phyloP scores from a whole-genome alignment of 345 rosid species.

The Citrus inodora region DNA sequence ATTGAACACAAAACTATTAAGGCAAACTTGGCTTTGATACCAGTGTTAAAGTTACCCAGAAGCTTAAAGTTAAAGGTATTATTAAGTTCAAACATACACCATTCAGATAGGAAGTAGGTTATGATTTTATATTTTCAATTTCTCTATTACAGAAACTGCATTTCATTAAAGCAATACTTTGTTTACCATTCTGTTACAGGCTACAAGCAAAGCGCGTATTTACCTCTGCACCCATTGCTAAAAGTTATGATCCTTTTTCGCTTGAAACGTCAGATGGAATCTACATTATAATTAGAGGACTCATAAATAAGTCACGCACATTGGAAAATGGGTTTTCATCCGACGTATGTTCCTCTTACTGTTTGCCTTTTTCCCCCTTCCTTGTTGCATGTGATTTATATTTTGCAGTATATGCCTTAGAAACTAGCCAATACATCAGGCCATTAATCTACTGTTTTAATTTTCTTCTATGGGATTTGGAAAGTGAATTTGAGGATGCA shows the following conservation, averaged over 20 bases:
- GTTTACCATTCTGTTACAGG: constrained; percentile 15
- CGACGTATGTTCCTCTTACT: constrained; percentile 37
- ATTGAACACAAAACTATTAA: background rate
- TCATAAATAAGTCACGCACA: constrained; percentile 47
- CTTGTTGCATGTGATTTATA: background rate
- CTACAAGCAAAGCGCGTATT: constrained; percentile 51
- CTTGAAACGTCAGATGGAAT: constrained; percentile 72
- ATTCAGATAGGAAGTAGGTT: background rate
- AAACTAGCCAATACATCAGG: background rate
- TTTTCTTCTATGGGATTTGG: background rate
- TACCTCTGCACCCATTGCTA: constrained; percentile 68
- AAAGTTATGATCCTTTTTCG: constrained; percentile 50
- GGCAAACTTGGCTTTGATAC: background rate
- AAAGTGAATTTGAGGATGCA: background rate
- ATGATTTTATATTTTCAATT: background rate
- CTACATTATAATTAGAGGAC: constrained; percentile 49
- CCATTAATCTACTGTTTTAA: background rate
- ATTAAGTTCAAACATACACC: background rate
- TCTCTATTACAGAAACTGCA: background rate
- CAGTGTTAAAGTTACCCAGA: background rate
- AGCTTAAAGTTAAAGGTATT: background rate
- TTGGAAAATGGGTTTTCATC: constrained; percentile 52
- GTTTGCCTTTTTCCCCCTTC: background rate
- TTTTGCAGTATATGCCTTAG: background rate
- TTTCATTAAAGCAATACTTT: background rate